These are phyloP conservation scores for Ogataea sp. DNA, from an alignment of 805 yeast species.

Conservation along the genomic window DNA sequence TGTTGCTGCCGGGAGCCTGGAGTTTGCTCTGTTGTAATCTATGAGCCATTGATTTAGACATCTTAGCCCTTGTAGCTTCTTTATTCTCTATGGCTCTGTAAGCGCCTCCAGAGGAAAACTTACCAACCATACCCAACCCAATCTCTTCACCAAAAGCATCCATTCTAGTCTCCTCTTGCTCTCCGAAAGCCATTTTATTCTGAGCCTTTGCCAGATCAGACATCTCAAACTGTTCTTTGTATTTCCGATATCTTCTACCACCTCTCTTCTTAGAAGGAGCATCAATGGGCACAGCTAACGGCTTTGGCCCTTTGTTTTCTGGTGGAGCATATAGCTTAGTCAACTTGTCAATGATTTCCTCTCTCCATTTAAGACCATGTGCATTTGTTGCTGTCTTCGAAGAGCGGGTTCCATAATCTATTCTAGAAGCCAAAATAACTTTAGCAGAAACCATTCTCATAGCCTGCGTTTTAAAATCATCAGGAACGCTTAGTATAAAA, in stretches of 20 bases:
- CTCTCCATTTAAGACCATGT: slow-evolving; percentile 50
- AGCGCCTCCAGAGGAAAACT: slow-evolving; percentile 10
- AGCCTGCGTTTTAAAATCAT: slow-evolving; percentile 56
- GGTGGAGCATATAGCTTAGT: slow-evolving; percentile 78
- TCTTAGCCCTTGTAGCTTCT: slow-evolving; percentile 43
- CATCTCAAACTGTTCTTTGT: slow-evolving; percentile 72
- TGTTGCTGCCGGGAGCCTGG: not conserved
- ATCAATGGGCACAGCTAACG: slow-evolving; percentile 67
- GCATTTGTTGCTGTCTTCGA: slow-evolving; percentile 15
- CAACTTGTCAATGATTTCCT: slow-evolving; percentile 54
- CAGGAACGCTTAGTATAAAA: slow-evolving; percentile 50
- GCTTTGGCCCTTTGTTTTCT: slow-evolving; percentile 55
- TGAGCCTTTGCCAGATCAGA: slow-evolving; percentile 79
- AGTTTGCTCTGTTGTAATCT: slow-evolving; percentile 25
- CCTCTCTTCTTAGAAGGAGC: slow-evolving; percentile 76
- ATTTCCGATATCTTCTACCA: slow-evolving; percentile 71
- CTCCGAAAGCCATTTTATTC: slow-evolving; percentile 78
- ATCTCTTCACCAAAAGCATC: slow-evolving; percentile 74
- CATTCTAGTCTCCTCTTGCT: slow-evolving; percentile 50
- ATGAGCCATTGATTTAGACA: slow-evolving; percentile 52
- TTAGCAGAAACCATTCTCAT: slow-evolving; percentile 76
- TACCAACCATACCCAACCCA: slow-evolving; percentile 69
- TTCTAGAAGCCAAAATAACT: slow-evolving; percentile 71
- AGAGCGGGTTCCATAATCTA: slow-evolving; percentile 40
- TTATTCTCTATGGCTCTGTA: slow-evolving; percentile 23